Evolutionary conservation across 177 flowering plant genomes (phyloP).

Genomic region (Vitis hybrid): DNA sequence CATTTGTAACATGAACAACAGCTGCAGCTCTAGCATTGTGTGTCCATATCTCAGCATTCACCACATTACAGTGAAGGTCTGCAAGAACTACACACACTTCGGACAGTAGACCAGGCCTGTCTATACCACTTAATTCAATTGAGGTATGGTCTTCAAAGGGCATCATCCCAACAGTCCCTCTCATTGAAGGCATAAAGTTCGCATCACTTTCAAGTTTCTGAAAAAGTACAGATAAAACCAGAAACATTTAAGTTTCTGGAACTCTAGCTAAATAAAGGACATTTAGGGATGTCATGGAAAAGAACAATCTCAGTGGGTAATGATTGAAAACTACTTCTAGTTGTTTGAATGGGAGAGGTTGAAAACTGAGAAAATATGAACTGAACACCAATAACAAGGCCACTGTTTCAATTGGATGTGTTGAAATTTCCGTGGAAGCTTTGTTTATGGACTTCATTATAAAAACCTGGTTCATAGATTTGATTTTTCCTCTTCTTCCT

Average conservation of each 20-base stretch:
- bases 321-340: too few species aligned
- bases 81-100: slow-evolving; percentile 53
- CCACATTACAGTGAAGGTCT: slow-evolving; percentile 45
- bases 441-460: too few species aligned
- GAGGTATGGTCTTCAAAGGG: slow-evolving; percentile 37
- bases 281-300: too few species aligned
- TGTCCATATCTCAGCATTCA: slow-evolving; percentile 50
- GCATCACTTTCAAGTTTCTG: slow-evolving; percentile 41
- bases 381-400: too few species aligned
- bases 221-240: neutral
- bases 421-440: too few species aligned
- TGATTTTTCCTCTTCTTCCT: too few species aligned
- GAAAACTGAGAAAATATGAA: too few species aligned
- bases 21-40: slow-evolving; percentile 51
- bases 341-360: too few species aligned
- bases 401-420: too few species aligned
- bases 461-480: too few species aligned
- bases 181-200: slow-evolving; percentile 21
- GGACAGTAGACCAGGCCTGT: slow-evolving; percentile 48
- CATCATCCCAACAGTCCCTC: slow-evolving; percentile 39
- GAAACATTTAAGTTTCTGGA: neutral
- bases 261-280: neutral
- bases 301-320: too few species aligned
- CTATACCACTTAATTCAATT: slow-evolving; percentile 40
- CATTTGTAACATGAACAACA: slow-evolving; percentile 42